Evolutionary conservation across 306 rosid genomes (phyloP).

Genomic region (Vigna hirtella): DNA sequence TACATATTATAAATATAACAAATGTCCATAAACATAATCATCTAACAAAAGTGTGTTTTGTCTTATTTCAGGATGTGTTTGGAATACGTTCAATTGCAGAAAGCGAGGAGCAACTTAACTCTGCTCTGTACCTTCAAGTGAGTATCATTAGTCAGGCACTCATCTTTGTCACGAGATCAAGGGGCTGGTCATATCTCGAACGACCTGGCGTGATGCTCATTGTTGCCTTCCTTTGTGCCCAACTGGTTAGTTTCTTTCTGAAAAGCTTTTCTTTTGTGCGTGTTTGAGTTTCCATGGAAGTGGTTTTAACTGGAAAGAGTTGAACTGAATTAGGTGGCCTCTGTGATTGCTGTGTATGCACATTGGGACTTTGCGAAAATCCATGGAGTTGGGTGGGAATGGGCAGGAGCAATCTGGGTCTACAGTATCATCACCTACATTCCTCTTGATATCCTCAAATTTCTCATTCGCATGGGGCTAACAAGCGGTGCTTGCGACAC

Average conservation of each 20-base stretch:
- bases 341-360: constrained; percentile 71
- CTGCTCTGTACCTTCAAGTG: constrained; percentile 94
- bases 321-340: constrained; percentile 62
- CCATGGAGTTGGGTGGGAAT: constrained; percentile 77
- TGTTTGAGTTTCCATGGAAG: not conserved
- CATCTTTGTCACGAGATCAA: constrained; percentile 86
- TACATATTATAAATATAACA: not conserved
- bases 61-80: constrained; percentile 49
- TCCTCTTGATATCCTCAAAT: constrained; percentile 85
- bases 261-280: not conserved
- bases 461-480: constrained; percentile 64
- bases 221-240: constrained; percentile 73
- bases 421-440: constrained; percentile 72
- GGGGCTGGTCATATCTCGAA: constrained; percentile 79
- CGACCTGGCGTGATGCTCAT: constrained; percentile 71
- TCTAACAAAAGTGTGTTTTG: not conserved
- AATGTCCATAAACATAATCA: not conserved
- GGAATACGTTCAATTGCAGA: constrained; percentile 56
- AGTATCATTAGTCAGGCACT: constrained; percentile 91
- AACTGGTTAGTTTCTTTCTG: constrained; percentile 59
- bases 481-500: constrained; percentile 68
- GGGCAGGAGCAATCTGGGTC: constrained; percentile 91
- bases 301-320: not conserved
- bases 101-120: constrained; percentile 58
- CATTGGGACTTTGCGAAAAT: constrained; percentile 76